These are phyloP conservation scores for Colletotrichum tropicicola DNA, from an alignment of 2,329 filamentous ascomycete genomes.

Conservation along the genomic window DNA sequence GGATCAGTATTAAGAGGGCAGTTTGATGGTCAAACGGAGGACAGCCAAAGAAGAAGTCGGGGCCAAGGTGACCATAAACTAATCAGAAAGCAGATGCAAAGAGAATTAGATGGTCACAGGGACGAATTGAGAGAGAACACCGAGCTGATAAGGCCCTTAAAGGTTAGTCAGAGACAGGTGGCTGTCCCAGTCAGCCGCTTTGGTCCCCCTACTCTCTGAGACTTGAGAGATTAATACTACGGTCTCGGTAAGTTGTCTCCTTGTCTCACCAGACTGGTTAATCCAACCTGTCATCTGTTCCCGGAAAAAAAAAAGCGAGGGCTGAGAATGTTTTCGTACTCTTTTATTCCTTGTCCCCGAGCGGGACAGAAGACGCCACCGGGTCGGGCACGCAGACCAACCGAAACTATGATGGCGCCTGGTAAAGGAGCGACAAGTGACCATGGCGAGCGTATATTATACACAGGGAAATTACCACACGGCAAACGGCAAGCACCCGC, in stretches of 20 bases:
- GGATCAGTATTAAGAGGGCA: slow-evolving; percentile 10
- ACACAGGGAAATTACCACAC: too few species aligned
- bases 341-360: not conserved
- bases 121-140: not conserved
- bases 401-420: too few species aligned
- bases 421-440: too few species aligned
- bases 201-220: not conserved
- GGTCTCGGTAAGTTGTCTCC: slow-evolving; percentile 14
- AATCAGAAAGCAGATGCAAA: not conserved
- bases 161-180: slow-evolving; percentile 9
- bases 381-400: too few species aligned
- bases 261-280: slow-evolving; percentile 9
- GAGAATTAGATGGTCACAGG: not conserved
- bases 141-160: not conserved
- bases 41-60: not conserved
- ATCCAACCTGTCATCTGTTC: slow-evolving; percentile 7
- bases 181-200: not conserved
- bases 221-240: not conserved
- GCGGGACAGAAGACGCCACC: too few species aligned
- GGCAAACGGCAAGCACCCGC: too few species aligned
- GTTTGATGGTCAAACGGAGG: slow-evolving; percentile 5
- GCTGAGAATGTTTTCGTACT: not conserved
- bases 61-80: not conserved
- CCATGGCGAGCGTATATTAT: too few species aligned
- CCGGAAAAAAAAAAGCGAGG: slow-evolving; percentile 2